phyloP scores from a whole-genome alignment of 306 rosid species.

The Cotoneaster glaucophyllus region DNA sequence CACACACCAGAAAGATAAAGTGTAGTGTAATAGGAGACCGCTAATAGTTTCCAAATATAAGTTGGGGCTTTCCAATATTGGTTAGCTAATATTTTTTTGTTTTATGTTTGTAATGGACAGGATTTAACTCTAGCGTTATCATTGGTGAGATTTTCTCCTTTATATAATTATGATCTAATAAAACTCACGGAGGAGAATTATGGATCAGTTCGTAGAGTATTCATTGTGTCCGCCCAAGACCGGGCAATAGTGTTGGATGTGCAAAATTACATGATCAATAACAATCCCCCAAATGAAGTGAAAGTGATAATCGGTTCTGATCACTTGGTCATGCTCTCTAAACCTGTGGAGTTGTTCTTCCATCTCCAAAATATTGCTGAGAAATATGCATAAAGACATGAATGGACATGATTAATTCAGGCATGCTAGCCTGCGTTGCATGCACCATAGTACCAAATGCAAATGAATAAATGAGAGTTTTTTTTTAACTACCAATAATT shows the following conservation, averaged over 20 bases:
- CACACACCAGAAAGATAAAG: no score
- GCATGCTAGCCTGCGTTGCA: no score
- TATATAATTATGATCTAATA: no score
- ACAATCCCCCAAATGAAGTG: conserved; percentile 24
- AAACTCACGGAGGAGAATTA: conserved; percentile 17
- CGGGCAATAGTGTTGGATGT: background rate
- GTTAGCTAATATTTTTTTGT: no score
- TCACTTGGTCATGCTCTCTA: conserved; percentile 52
- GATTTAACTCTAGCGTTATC: conserved; percentile 27
- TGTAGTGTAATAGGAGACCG: no score
- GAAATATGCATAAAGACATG: background rate
- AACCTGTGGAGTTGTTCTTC: conserved; percentile 24
- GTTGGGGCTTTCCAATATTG: no score
- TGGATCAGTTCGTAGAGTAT: conserved; percentile 32
- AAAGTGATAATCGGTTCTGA: conserved; percentile 29
- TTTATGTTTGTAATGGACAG: background rate
- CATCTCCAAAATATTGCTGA: conserved; percentile 27
- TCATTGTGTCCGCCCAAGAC: conserved; percentile 33
- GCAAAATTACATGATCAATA: conserved; percentile 28
- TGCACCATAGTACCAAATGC: no score
- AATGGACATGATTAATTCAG: no score
- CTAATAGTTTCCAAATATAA: no score
- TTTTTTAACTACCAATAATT: no score
- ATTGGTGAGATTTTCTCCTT: conserved; percentile 16
- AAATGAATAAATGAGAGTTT: no score